Base-by-base conservation (phyloP, 2,329 filamentous ascomycete genomes). In the Colletotrichum sp. region DNA sequence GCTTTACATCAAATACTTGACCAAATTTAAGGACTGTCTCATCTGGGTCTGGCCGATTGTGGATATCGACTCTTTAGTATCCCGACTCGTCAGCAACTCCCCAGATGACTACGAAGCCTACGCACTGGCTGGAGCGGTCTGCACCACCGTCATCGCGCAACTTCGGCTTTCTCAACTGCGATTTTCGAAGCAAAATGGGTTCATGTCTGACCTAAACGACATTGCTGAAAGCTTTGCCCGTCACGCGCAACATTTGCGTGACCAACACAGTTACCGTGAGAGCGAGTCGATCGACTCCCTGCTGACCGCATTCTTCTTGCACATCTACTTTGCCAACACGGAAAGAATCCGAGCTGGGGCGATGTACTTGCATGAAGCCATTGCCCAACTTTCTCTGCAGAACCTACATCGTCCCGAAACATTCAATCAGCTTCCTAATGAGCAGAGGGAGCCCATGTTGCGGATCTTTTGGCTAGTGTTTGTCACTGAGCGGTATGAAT, bases 321-420 rank as follows among this genome's bases (percentile, higher is more conserved):
- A 82, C 57, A 74, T 82, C 22, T 82, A 82, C 59, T 81, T 79
- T 36, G 78, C 81, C 36, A 82, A 82, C 11, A 79, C 80, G 11
- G 74, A 78, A n/a, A 82, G 81, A 32, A 32, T 81, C n/a, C 74
- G 79, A 28, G 27, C 57, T 32, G 57, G 57, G 27, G 57, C 57
- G 3, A 32, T 60, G 25, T 60, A 60, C 16, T 32, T 60, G 57
- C 57, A 60, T 32, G 57, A 60, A 32, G 57, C 57, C 7, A 60
- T 60, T 28, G 57, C 57, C 6, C 57, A 60, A n/a, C 57, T 60
- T 22, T 52, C 44, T 52, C 6, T 52, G 0, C 44, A 52, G n/a
- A 52, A 22, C 44, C 44, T 52, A 13, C 44, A 52, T 13, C 44
- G 44, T 52, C 44, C 44, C 3, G 44, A 52, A 52, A 52, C 44